Base-by-base conservation (phyloP, 2,329 filamentous ascomycete genomes). In the Colletotrichum sp. region DNA sequence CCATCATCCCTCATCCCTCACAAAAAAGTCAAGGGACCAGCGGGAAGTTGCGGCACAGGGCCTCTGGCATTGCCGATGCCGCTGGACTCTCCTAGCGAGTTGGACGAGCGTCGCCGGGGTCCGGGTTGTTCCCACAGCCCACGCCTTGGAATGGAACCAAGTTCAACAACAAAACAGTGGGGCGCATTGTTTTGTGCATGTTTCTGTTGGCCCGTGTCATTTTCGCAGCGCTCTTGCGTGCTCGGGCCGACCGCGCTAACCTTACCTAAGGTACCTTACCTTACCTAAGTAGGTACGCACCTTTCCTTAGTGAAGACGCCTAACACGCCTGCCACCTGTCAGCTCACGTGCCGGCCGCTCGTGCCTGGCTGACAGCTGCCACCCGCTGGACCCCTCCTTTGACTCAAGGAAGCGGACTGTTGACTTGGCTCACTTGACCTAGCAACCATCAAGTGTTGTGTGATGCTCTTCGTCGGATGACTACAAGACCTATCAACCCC, bases 1-100 rank as follows among this genome's bases (percentile, higher is more conserved):
- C 21, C 21, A 59, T 62, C 59, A 62, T 62, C 59, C 28, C 26
- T 62, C 36, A 34, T 49, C 44, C 36, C 24, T 49, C n/a, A 49
- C 44, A 52, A 21, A 52, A 52, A 52, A 52, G 44, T 52, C 44
- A 52, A 52, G 44, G 44, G n/a, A 52, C 44, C 44, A 32, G 65
- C 73, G 69, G 63, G 36, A 76, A 73, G 44, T 30, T 34, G 73
- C 69, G 69, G 73, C 44, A 72, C 26, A 68, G 70, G 49, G 21
- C 18, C 26, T 39, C 60, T 71, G 49, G 32, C 52, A 36, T 44
- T 59, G 70, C 73, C 69, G 69, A 64, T 63, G 73, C 63, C 69
- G 72, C 63, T 49, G 39, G 18, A 49, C 39, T 49, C 18, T 49
- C 5, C 39, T 57, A 64, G 39, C 59, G 44, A 21, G 6, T 21